Evolutionary conservation across 2,329 filamentous ascomycete genomes (phyloP).

Genomic region (Calonectria honghensis): DNA sequence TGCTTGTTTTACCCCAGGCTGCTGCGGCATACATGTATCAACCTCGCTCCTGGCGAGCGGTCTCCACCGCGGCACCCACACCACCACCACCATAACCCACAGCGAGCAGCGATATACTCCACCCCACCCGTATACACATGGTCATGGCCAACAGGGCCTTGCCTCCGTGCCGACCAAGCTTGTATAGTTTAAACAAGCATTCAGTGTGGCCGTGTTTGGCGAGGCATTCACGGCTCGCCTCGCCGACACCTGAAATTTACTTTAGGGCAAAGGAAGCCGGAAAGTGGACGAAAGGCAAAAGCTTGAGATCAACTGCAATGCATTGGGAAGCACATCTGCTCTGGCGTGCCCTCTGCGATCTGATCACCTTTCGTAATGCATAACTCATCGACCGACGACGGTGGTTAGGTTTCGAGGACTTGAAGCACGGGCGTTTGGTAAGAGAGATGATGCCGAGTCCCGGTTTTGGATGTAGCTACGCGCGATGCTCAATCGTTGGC

Average conservation of each 20-base stretch:
- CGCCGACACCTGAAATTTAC: neutral
- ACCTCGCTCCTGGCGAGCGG: slow-evolving; percentile 3
- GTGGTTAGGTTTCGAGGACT: neutral
- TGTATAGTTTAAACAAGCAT: slow-evolving; percentile 30
- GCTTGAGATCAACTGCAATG: neutral
- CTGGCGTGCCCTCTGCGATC: neutral
- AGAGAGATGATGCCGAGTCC: neutral
- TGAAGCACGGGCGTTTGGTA: slow-evolving; percentile 9
- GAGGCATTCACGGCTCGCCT: neutral
- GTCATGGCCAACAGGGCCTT: neutral
- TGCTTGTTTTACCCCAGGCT: slow-evolving; percentile 6
- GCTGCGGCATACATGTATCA: slow-evolving; percentile 20
- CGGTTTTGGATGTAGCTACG: neutral
- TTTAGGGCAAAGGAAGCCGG: too few relatives aligned
- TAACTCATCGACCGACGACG: neutral
- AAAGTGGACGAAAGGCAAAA: neutral
- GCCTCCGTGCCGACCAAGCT: neutral
- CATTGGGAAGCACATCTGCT: neutral
- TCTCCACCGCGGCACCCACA: slow-evolving; percentile 10
- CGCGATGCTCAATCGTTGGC: neutral
- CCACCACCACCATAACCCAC: slow-evolving; percentile 16
- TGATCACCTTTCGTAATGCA: neutral
- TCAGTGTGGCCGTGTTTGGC: neutral
- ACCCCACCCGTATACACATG: slow-evolving; percentile 6
- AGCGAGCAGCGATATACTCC: slow-evolving; percentile 2